Evolutionary conservation across 2,329 filamentous ascomycete genomes (phyloP).

Genomic region (Pseudocercospora vitis): DNA sequence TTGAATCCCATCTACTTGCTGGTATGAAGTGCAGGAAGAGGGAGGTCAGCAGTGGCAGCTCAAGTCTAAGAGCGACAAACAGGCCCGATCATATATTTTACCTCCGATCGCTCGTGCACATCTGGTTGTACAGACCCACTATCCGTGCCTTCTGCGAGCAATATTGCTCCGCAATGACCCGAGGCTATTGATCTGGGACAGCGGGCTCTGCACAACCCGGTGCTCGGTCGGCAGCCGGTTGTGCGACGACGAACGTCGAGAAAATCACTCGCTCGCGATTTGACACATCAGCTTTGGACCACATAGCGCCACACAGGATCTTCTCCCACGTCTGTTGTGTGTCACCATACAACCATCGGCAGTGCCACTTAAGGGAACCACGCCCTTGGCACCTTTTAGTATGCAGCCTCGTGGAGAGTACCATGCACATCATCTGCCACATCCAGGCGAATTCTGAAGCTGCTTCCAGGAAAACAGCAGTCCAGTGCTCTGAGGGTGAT

Average conservation of each 20-base stretch:
- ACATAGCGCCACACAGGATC: neutral
- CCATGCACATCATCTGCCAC: neutral
- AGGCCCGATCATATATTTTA: neutral
- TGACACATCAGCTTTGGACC: neutral
- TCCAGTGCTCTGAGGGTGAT: neutral
- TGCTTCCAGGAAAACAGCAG: neutral
- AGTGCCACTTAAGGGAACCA: neutral
- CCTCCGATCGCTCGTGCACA: constrained; percentile 1
- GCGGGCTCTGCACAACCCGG: neutral
- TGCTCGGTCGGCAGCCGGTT: neutral
- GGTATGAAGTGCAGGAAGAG: neutral
- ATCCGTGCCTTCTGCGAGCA: neutral
- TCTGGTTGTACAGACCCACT: constrained; percentile 5
- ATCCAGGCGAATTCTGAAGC: neutral
- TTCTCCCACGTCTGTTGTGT: neutral
- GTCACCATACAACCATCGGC: neutral
- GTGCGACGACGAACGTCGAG: constrained; percentile 1
- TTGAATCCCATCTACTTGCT: too few relatives aligned
- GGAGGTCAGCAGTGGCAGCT: constrained; percentile 1
- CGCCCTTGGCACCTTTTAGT: neutral
- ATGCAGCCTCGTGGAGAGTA: neutral
- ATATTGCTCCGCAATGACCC: neutral
- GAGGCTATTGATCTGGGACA: neutral
- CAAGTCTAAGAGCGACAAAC: neutral
- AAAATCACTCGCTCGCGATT: too few relatives aligned